Evolutionary conservation across 805 yeast genomes (phyloP), one percentile per base, ranked within the genome.

Genomic region (Ogataea corticis): DNA sequence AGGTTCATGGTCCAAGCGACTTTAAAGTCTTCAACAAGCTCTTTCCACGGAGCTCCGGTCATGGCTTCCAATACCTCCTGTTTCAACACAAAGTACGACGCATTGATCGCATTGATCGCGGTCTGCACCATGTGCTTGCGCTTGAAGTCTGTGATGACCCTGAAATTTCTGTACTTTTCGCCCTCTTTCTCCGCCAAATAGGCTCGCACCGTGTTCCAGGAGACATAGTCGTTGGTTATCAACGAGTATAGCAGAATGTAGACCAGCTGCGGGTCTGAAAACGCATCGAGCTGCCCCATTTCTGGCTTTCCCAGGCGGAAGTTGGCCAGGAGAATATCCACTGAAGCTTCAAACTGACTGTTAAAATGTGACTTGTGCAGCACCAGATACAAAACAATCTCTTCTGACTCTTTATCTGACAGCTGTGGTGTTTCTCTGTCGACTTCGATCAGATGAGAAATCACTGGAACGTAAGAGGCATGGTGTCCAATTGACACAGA

Each of bases 381-480:
- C 2, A 70, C 67, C 39, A 75, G 57, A 14, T 77, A 58, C 4
- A 70, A 59, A 13, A 69, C 67, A 15, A 78, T 53, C 45, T 75
- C 80, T 25, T 59, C 57, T 1, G 56, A 47, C 52, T 77, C 81
- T 0, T 52, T 54, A 1, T 38, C 30, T 0, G 56, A 48, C 18
- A 76, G 56, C 11, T 65, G 49, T 0, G 29, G 33, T 5, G 35
- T 17, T 5, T 41, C 39, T 10, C 51, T 48, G 13, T 62, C 59
- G 10, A 53, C 54, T 7, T 58, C 59, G 18, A 79, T 57, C 19
- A 80, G 52, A 47, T 71, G 72, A 32, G 61, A 57, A n/a, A 79
- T 69, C 21, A 79, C 66, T 2, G 87, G 85, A 3, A 79, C 46
- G 52, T 78, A 81, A 1, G 84, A 70, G 48, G 78, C 77, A 54